Evolutionary conservation across 2,329 filamentous ascomycete genomes (phyloP).

Genomic region (Mariannaea sp.): DNA sequence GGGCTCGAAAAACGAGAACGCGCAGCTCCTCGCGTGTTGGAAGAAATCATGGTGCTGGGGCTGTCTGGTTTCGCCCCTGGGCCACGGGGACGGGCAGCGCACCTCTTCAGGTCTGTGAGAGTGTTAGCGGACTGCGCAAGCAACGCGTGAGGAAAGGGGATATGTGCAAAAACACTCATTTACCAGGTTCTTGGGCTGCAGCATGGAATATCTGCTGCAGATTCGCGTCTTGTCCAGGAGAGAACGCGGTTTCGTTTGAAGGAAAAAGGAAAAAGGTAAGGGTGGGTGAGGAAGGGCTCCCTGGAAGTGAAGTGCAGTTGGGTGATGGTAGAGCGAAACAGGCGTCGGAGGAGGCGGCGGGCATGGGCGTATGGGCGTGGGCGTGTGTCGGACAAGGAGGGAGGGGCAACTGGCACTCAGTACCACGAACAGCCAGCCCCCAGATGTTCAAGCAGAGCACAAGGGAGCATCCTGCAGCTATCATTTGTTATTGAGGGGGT

Average conservation of each 20-base stretch:
- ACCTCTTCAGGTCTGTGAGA: slow-evolving; percentile 39
- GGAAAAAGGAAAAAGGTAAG: slow-evolving; percentile 32
- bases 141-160: background rate
- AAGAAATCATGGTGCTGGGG: slow-evolving; percentile 44
- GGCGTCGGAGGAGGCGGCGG: slow-evolving; percentile 30
- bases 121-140: slow-evolving; percentile 23
- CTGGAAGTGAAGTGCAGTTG: background rate
- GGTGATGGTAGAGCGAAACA: slow-evolving; percentile 21
- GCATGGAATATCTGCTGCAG: slow-evolving; percentile 41
- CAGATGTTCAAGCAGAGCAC: slow-evolving; percentile 5
- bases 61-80: slow-evolving; percentile 22
- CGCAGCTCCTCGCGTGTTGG: slow-evolving; percentile 54
- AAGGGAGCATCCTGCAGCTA: background rate
- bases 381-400: slow-evolving; percentile 36
- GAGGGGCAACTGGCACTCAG: slow-evolving; percentile 32
- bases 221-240: slow-evolving; percentile 40
- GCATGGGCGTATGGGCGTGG: too few species aligned
- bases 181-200: slow-evolving; percentile 39
- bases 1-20: slow-evolving; percentile 64
- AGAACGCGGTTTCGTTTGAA: slow-evolving; percentile 40
- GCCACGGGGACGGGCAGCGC: slow-evolving; percentile 38
- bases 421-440: slow-evolving; percentile 16
- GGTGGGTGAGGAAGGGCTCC: slow-evolving; percentile 29
- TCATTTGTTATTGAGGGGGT: too few species aligned
- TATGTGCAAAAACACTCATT: slow-evolving; percentile 4